Conservation (phyloP, 1,139 yeast genomes). For the Debaryomyces fabryi region DNA sequence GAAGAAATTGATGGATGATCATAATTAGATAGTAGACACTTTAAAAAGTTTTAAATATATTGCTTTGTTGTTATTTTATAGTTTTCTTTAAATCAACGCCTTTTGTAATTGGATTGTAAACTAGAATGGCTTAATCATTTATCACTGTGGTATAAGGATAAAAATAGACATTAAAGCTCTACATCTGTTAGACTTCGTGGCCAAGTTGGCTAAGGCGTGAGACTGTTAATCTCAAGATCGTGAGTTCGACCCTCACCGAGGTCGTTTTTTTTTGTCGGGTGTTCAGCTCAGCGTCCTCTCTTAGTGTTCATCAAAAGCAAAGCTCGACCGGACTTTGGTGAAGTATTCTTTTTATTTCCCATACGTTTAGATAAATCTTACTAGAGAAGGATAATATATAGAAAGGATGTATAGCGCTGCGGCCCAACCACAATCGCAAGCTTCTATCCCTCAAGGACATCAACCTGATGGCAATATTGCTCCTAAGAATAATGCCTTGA, state of each 20-base stretch:
- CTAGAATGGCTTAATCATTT: neutral
- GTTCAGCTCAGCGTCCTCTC: neutral
- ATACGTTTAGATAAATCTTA: neutral
- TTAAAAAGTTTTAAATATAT: neutral
- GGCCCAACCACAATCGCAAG: constrained; percentile 14
- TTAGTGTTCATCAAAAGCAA: neutral
- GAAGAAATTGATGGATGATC: constrained; percentile 40
- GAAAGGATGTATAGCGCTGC: constrained; percentile 17
- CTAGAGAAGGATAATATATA: neutral
- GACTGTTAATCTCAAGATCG: constrained; percentile 48
- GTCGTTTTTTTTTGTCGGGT: constrained; percentile 23
- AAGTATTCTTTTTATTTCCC: neutral
- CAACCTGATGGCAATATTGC: constrained; percentile 9
- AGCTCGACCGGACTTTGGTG: neutral
- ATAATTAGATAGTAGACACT: neutral
- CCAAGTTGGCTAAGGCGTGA: constrained; percentile 48
- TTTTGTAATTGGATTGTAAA: neutral
- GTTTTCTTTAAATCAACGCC: neutral
- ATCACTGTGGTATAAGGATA: neutral
- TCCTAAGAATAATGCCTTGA: constrained; percentile 55
- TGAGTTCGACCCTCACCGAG: constrained; percentile 46
- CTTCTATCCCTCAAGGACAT: constrained; percentile 7
- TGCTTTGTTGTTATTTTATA: neutral
- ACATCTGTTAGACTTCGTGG: constrained; percentile 34
- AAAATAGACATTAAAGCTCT: neutral